Evolutionary conservation across 2,329 filamentous ascomycete species (phyloP).

Genomic region (Teratosphaeria gauchensis): DNA sequence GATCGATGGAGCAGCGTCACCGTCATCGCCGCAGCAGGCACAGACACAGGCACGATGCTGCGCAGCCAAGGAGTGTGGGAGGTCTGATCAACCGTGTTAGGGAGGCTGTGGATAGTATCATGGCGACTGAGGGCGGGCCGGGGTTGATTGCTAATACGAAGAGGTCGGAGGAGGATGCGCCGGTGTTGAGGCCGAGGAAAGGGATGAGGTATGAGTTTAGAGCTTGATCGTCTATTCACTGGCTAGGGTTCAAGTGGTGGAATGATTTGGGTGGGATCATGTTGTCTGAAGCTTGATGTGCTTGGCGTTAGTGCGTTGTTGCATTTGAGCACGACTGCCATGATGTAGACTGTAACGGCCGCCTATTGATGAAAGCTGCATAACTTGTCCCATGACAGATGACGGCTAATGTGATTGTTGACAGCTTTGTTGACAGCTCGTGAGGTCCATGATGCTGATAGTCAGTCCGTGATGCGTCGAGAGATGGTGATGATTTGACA

Average conservation of each 20-base stretch:
- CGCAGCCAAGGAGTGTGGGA: not conserved
- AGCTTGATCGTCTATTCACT: not conserved
- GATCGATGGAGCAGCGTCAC: conserved; percentile 3
- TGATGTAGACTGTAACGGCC: not conserved
- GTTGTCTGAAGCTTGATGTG: not conserved
- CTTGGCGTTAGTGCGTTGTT: not conserved
- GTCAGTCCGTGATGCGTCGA: too few species aligned
- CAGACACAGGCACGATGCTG: too few species aligned
- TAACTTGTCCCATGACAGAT: too few species aligned
- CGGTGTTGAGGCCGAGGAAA: conserved; percentile 17
- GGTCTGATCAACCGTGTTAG: conserved; percentile 3
- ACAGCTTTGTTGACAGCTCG: too few species aligned
- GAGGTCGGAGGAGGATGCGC: conserved; percentile 8
- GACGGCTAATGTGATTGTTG: too few species aligned
- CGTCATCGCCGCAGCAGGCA: not conserved
- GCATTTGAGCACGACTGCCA: not conserved
- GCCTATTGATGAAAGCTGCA: too few species aligned
- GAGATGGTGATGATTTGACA: not conserved
- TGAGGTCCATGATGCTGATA: not conserved
- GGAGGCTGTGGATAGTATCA: conserved; percentile 9
- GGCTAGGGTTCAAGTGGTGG: too few species aligned
- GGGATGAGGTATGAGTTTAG: conserved; percentile 11
- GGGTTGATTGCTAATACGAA: conserved; percentile 2
- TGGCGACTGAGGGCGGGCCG: conserved; percentile 6
- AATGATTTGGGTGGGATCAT: not conserved